Conservation (phyloP, 2,329 filamentous ascomycete genomes). For the Penicillium vulpinum region DNA sequence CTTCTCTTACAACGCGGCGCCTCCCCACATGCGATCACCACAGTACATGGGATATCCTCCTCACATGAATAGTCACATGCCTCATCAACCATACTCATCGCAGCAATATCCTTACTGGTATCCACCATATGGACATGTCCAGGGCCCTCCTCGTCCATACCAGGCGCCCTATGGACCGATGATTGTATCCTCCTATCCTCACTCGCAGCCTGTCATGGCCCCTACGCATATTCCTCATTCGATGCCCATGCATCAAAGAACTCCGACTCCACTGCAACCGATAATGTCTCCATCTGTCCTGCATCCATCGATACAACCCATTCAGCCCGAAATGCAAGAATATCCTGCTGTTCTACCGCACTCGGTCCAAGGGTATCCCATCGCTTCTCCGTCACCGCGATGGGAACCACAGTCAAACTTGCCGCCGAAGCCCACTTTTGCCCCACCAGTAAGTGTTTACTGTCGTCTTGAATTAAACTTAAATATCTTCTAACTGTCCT, state of each 20-base stretch:
- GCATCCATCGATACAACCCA: conserved; percentile 27
- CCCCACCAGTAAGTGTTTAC: conserved; percentile 47
- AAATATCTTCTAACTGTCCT: conserved; percentile 12
- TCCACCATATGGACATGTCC: conserved; percentile 43
- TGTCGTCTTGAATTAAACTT: neutral
- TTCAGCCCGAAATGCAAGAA: conserved; percentile 33
- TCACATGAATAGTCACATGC: conserved; percentile 58
- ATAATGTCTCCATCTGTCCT: conserved; percentile 38
- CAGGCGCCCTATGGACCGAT: conserved; percentile 44
- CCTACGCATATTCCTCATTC: conserved; percentile 39
- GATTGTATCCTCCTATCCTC: conserved; percentile 47
- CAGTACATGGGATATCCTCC: conserved; percentile 60
- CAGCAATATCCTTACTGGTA: conserved; percentile 52
- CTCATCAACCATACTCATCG: conserved; percentile 46
- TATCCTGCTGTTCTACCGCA: conserved; percentile 27
- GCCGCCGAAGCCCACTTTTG: conserved; percentile 42
- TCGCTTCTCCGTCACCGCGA: conserved; percentile 34
- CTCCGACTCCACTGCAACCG: conserved; percentile 39
- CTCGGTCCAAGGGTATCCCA: conserved; percentile 32
- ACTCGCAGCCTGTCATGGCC: conserved; percentile 42
- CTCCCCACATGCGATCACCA: conserved; percentile 57
- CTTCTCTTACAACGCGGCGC: conserved; percentile 43
- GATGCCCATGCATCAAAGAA: conserved; percentile 38
- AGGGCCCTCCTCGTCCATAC: conserved; percentile 42
- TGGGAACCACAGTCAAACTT: conserved; percentile 26